phyloP scores from a whole-genome alignment of 2,329 filamentous ascomycete genomes.

The Botrytis aclada region DNA sequence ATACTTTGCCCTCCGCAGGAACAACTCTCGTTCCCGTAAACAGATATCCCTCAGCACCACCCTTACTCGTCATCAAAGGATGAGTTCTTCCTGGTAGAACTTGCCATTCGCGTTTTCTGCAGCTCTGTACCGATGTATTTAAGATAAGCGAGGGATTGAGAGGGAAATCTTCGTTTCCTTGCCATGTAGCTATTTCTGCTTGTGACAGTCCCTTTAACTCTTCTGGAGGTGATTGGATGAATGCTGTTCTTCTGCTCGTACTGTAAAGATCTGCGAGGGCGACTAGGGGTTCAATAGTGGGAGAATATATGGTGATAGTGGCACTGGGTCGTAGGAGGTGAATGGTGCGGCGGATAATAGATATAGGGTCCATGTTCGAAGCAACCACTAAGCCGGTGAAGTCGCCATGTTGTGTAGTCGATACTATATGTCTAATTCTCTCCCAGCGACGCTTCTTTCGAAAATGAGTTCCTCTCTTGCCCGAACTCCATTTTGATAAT shows the following conservation, averaged over 20 bases:
- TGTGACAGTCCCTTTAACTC: conserved; percentile 42
- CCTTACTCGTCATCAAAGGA: conserved; percentile 85
- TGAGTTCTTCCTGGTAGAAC: conserved; percentile 89
- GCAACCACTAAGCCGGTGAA: conserved; percentile 85
- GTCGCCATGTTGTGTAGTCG: conserved; percentile 68
- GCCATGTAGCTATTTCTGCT: conserved; percentile 54
- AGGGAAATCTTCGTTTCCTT: conserved; percentile 72
- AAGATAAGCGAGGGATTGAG: conserved; percentile 83
- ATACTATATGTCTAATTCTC: conserved; percentile 66
- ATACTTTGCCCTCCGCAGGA: conserved; percentile 74
- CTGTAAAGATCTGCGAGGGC: conserved; percentile 81
- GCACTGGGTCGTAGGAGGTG: conserved; percentile 81
- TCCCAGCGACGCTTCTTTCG: conserved; percentile 85
- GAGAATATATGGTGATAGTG: conserved; percentile 80
- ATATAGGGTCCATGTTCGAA: conserved; percentile 75
- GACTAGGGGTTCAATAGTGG: conserved; percentile 74
- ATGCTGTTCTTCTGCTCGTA: conserved; percentile 74
- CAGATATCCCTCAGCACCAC: conserved; percentile 86
- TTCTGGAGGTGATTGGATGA: conserved; percentile 53
- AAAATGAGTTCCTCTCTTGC: conserved; percentile 79
- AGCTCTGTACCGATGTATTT: conserved; percentile 76
- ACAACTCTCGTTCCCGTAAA: conserved; percentile 80
- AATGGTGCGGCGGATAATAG: conserved; percentile 70
- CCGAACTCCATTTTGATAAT: conserved; percentile 71
- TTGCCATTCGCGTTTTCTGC: conserved; percentile 78